Evolutionary conservation across 495 filamentous ascomycete species (phyloP).

Genomic region (Aspergillus wentii): DNA sequence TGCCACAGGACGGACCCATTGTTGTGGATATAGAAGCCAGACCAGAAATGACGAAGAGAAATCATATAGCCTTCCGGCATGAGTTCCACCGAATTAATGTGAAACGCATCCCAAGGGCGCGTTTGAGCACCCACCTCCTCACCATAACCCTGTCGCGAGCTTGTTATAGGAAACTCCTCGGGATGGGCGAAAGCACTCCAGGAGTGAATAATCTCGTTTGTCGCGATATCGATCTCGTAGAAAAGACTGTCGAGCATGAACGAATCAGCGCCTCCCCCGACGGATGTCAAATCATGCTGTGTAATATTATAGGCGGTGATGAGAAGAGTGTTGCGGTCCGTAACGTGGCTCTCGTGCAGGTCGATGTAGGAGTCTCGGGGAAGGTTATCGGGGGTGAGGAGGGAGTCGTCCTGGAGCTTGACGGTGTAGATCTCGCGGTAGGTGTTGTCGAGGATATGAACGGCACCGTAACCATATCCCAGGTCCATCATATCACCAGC

Average conservation of each 20-base stretch:
- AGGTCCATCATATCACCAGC: constrained; percentile 28
- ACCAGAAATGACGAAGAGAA: constrained; percentile 31
- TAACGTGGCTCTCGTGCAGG: constrained; percentile 45
- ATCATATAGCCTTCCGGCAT: constrained; percentile 35
- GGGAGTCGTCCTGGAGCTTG: constrained; percentile 18
- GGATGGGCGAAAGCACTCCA: constrained; percentile 29
- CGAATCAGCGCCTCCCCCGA: constrained; percentile 35
- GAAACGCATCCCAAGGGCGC: constrained; percentile 37
- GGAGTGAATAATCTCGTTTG: constrained; percentile 28
- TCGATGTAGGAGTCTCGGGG: constrained; percentile 31
- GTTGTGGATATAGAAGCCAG: constrained; percentile 27
- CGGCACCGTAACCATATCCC: constrained; percentile 27
- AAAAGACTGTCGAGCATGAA: constrained; percentile 44
- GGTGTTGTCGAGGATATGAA: constrained; percentile 34
- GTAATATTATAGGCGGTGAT: constrained; percentile 53
- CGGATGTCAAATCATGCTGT: constrained; percentile 38
- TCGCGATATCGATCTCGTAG: constrained; percentile 39
- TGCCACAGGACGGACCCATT: constrained; percentile 38
- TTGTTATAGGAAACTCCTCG: constrained; percentile 16
- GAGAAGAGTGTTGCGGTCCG: constrained; percentile 43
- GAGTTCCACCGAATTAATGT: constrained; percentile 33
- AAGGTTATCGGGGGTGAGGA: constrained; percentile 23
- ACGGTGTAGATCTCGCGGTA: constrained; percentile 36
- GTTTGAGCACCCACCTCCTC: constrained; percentile 17
- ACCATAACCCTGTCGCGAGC: constrained; percentile 13